These are phyloP conservation scores for Aspergillus ellipticus DNA, from an alignment of 495 filamentous ascomycete genomes.

Conservation along the genomic window DNA sequence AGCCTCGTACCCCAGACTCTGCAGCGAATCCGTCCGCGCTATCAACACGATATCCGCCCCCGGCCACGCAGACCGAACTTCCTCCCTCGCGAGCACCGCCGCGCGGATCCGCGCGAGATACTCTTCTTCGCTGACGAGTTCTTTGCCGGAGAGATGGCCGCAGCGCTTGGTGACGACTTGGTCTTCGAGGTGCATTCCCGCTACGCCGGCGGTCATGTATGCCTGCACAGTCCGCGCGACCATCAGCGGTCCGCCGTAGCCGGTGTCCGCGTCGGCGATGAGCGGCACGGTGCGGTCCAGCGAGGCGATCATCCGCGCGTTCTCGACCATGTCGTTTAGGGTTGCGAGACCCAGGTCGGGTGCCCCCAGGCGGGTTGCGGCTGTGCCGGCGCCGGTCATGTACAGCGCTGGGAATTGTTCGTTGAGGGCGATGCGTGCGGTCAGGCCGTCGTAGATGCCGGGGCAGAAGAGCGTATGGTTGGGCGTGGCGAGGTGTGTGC, in stretches of 20 bases:
- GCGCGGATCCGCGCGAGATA: conserved; percentile 50
- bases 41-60: conserved; percentile 55
- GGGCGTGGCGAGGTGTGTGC: background rate
- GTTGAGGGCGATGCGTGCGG: conserved; percentile 51
- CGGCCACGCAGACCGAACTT: conserved; percentile 20
- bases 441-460: conserved; percentile 59
- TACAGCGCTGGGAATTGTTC: conserved; percentile 33
- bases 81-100: conserved; percentile 29
- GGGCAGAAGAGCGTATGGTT: conserved; percentile 18
- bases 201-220: conserved; percentile 55
- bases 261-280: conserved; percentile 61
- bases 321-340: conserved; percentile 16
- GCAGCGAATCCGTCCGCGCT: conserved; percentile 58
- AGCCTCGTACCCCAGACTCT: conserved; percentile 51
- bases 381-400: background rate
- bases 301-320: conserved; percentile 22
- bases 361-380: conserved; percentile 42
- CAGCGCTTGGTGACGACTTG: conserved; percentile 58
- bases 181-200: conserved; percentile 63
- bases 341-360: conserved; percentile 54
- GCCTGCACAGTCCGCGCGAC: conserved; percentile 50
- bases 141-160: conserved; percentile 53
- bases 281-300: conserved; percentile 33
- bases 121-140: conserved; percentile 43
- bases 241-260: conserved; percentile 52